Percentiles rank a stretch among this genome's conserved stretches.
phyloP scores from a whole-genome alignment of 305 asterid species.

The Caryopteris hybrid region DNA sequence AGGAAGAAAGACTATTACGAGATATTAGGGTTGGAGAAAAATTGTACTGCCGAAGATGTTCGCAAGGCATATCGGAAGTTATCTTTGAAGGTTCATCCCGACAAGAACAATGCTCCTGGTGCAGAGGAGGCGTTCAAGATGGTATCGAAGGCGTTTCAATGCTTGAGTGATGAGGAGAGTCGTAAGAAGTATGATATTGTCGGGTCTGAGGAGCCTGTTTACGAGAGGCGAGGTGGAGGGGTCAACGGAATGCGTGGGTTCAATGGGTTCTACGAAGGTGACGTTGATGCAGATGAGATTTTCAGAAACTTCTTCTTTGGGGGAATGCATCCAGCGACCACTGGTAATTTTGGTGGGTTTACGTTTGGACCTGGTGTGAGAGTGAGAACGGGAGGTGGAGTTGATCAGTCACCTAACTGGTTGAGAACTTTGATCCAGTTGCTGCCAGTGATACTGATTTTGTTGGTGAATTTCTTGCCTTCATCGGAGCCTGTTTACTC shows the following conservation, averaged over 20 bases:
- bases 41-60: slow-evolving; percentile 66
- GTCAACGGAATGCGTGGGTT: slow-evolving; percentile 64
- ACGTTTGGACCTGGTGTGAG: slow-evolving; percentile 79
- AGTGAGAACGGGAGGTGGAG: slow-evolving; percentile 68
- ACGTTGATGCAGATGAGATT: slow-evolving; percentile 85
- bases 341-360: slow-evolving; percentile 71
- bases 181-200: slow-evolving; percentile 63
- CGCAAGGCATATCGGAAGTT: slow-evolving; percentile 83
- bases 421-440: slow-evolving; percentile 57
- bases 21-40: slow-evolving; percentile 76
- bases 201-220: slow-evolving; percentile 75
- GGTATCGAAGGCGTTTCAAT: slow-evolving; percentile 93
- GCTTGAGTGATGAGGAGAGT: slow-evolving; percentile 74
- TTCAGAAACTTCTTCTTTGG: slow-evolving; percentile 92
- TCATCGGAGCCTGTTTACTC: slow-evolving; percentile 77
- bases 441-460: slow-evolving; percentile 64
- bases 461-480: slow-evolving; percentile 78
- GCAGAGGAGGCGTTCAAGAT: slow-evolving; percentile 94
- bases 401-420: slow-evolving; percentile 59
- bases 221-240: slow-evolving; percentile 49
- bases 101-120: slow-evolving; percentile 86
- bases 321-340: slow-evolving; percentile 74
- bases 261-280: slow-evolving; percentile 67
- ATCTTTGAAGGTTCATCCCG: slow-evolving; percentile 92
- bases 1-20: slow-evolving; percentile 87